Base-by-base conservation (phyloP, 768 basidiomycete genomes). In the Termitomyces sp. region DNA sequence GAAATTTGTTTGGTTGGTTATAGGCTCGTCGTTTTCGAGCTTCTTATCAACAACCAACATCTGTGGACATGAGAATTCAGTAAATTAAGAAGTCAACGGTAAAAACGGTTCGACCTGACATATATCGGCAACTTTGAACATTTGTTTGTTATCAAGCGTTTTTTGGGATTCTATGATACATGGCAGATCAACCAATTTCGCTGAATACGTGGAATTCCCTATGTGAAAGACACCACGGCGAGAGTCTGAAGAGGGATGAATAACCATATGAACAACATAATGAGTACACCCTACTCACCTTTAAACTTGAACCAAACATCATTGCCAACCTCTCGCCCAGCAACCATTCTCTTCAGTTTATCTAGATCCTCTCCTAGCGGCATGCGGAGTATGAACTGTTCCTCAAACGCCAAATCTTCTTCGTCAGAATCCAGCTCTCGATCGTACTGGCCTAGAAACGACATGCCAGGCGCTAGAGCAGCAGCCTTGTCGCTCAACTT, bases 251-350 rank as follows among this genome's bases (percentile, higher is more conserved):
- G 27, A 22, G 27, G n/a, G 2, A 58, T 44, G 18, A 43, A 34
- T 13, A 49, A 44, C 14, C 55, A 22, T 37, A 4, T 5, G 43
- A 39, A 62, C 22, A 24, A 27, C 26, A 45, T 48, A 43, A 50
- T n/a, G 22, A 37, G 34, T 56, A 45, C 2, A 30, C 26, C 37
- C 55, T 53, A 59, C 67, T 57, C 66, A 93, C 95, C 95, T 76
- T 97, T 93, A 71, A 99, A 98, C 74, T 96, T 97, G 82, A 99
- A 95, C 91, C 94, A 98, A 13, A 91, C 86, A 64, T 95, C 95
- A 65, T 87, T 86, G 13, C 82, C 68, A 6, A 93, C 77, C 67
- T 95, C 93, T 60, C 93, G 81, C 50, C 86, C 74, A 52, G 85
- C 81, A 34, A 95, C 86, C 82, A 91, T 88, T 76, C 93, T 92